Base-by-base conservation (phyloP, 2,329 filamentous ascomycete species). In the Stagonosporopsis chrysanthemi region DNA sequence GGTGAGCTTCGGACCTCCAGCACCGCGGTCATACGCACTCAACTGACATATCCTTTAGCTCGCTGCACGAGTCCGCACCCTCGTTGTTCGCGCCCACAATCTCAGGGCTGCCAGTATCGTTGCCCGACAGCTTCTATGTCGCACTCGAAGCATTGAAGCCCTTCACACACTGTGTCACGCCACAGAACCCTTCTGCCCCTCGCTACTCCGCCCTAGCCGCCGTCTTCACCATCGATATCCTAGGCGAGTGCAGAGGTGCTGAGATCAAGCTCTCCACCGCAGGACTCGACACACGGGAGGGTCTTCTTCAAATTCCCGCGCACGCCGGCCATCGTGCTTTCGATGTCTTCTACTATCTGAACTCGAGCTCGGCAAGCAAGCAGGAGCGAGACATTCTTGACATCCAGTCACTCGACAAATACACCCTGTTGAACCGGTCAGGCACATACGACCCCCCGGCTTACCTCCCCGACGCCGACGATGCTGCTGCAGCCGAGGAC, bases 321-420 rank as follows among this genome's bases (percentile, higher is more conserved):
- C 88, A 97, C 71, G 72, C 87, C 6, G 95, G 95, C 12, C 92
- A 92, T 76, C 88, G 95, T 61, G 95, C 94, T 3, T 99, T 99
- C 67, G 94, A 99, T 72, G 95, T 96, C 46, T 98, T 99, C 73
- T 98, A 99, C 79, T 98, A 97, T 70, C 86, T 99, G 0, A 83
- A 98, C 39, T 96, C 93, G 0, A 92, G 90, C n/a, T 90, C 91
- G 0, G 96, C 95, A 0, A 95, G 91, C 1, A 87, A 90, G 4
- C 89, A 92, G 1, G 95, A 99, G 78, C 84, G 92, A 53, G 94
- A 98, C 73, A 96, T 93, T 59, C 80, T 99, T 14, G 88, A 90
- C 24, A 84, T 99, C 28, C 90, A 92, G 77, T 82, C 87, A 8
- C 86, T 91, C 2, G 89, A 90, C 4, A 83, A 85, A 40, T 99